A percentile compares a stretch with the other conserved stretches of the same genome.
These are phyloP conservation scores for Hemileccinum impolitum DNA, from an alignment of 768 basidiomycete species.

Conservation along the genomic window DNA sequence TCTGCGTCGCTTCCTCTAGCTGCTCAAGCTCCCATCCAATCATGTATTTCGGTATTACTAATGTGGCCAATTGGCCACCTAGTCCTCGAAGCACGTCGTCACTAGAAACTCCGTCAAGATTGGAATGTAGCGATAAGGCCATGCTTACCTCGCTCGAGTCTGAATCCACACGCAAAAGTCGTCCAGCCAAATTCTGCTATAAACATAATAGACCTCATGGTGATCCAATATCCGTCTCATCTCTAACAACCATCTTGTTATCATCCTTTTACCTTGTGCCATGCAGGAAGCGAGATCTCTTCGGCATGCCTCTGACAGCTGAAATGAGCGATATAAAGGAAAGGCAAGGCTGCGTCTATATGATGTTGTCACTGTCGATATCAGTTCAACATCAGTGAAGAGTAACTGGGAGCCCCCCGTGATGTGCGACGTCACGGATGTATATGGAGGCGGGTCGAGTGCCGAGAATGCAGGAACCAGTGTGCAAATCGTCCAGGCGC, in stretches of 20 bases:
- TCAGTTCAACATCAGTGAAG: constrained; percentile 47
- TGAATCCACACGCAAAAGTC: constrained; percentile 85
- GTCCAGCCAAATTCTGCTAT: constrained; percentile 82
- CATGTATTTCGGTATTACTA: constrained; percentile 47
- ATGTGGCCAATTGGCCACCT: constrained; percentile 37
- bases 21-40: constrained; percentile 72
- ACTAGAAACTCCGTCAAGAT: constrained; percentile 35
- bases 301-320: constrained; percentile 65
- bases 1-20: constrained; percentile 55
- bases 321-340: constrained; percentile 78
- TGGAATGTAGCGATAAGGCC: not conserved
- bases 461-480: constrained; percentile 80
- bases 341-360: constrained; percentile 76
- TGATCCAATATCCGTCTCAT: constrained; percentile 73
- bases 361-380: constrained; percentile 51
- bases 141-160: constrained; percentile 60
- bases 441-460: constrained; percentile 66
- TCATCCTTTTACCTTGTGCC: constrained; percentile 54
- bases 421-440: constrained; percentile 12
- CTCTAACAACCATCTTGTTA: constrained; percentile 66
- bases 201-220: constrained; percentile 86
- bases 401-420: constrained; percentile 1
- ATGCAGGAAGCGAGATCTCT: constrained; percentile 60
- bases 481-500: constrained; percentile 79
- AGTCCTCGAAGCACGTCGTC: constrained; percentile 53